Base-by-base conservation (phyloP, 202 grass and related monocot species). In the Brachypodium distachyon region DNA sequence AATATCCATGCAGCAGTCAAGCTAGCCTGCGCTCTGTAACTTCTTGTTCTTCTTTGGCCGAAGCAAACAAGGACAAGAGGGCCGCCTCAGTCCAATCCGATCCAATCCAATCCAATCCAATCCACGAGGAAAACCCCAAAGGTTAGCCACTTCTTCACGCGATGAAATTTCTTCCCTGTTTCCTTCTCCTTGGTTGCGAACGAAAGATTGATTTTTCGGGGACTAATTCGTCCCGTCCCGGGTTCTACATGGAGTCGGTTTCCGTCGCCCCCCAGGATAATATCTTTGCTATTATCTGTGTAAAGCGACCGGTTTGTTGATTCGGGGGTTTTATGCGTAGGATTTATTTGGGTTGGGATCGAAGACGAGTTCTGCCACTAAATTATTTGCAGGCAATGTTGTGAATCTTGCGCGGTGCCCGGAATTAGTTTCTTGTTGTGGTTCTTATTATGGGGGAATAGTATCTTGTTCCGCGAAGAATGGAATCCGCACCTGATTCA, bases 401-500 rank as follows among this genome's bases (percentile, higher is more conserved):
- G 65, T 66, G 77, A 81, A 81, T 81, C 82, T 82, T 18, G 40
- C 3, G 16, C 26, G 9, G 65, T 69, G 66, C 9, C 9, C 16
- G 16, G 9, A 82, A 82, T 77, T 72, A 48, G 65, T 40, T 48
- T 65, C 72, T 69, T 57, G 62, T 69, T 63, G 72, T 79, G 40
- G 27, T 72, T 65, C 63, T 51, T 65, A 48, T 64, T 72, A 81
- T 11, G 34, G 72, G 56, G 61, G 82, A 78, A 42, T 80, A 58
- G 65, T 47, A 77, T 85, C 65, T 12, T 84, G 71, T 84, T 81
- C 77, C 71, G 54, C 17, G 37, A 27, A 81, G 70, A 52, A 67
- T 88, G 71, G 86, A 89, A 85, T 53, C 38, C 27, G 77, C 57
- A 85, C 57, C 82, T 32, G 41, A 21, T 89, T 81, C 86, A 65